phyloP scores from a whole-genome alignment of 2,329 filamentous ascomycete species.

The Lasiodiplodia sp. region DNA sequence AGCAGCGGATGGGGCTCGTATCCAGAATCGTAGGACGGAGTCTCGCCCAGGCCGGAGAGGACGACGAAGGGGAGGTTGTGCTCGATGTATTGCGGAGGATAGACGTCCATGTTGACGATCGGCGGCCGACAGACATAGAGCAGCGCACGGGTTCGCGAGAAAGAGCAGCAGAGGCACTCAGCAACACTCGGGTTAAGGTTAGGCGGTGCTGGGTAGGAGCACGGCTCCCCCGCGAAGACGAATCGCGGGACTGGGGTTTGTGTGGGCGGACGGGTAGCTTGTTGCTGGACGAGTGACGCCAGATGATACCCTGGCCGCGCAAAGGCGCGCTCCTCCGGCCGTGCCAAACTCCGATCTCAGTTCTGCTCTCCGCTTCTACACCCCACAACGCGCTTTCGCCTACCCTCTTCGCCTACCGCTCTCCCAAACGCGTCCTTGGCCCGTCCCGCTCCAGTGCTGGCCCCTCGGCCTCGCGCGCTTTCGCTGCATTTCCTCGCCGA shows the following conservation, averaged over 20 bases:
- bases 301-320: conserved; percentile 14
- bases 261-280: neutral
- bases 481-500: neutral
- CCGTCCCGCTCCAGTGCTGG: neutral
- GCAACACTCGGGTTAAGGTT: neutral
- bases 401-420: neutral
- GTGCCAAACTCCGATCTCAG: conserved; percentile 25
- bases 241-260: conserved; percentile 9
- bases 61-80: conserved; percentile 88
- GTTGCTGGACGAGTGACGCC: conserved; percentile 21
- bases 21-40: conserved; percentile 32
- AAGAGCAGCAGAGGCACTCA: conserved; percentile 8
- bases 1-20: conserved; percentile 57
- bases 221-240: conserved; percentile 21
- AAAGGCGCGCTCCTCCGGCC: conserved; percentile 14
- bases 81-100: conserved; percentile 78
- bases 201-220: conserved; percentile 22
- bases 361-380: conserved; percentile 24
- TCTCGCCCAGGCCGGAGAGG: conserved; percentile 73
- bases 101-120: conserved; percentile 72
- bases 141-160: conserved; percentile 12
- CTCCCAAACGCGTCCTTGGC: conserved; percentile 2
- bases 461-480: neutral
- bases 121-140: conserved; percentile 26
- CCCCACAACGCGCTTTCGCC: conserved; percentile 9